Percentiles rank a stretch among this genome's conserved stretches.
phyloP scores from a whole-genome alignment of 2,329 filamentous ascomycete genomes.

The Nannizziopsis barbatae region DNA sequence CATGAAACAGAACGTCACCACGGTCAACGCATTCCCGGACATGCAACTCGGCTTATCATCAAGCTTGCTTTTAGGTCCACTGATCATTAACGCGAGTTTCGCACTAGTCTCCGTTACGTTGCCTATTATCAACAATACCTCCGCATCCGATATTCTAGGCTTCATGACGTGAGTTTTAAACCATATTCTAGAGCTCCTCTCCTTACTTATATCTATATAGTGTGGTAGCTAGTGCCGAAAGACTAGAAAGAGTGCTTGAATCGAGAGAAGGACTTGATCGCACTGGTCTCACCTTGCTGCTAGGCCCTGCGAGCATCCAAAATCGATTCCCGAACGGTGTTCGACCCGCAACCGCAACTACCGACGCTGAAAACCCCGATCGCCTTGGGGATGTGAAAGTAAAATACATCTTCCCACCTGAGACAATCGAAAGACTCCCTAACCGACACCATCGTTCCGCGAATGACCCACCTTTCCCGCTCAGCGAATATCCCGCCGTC shows the following conservation, averaged over 20 bases:
- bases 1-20: background rate
- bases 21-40: background rate
- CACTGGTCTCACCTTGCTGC: background rate
- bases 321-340: background rate
- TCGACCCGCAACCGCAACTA: background rate
- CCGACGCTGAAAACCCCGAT: background rate
- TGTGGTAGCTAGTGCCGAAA: background rate
- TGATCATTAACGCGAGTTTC: background rate
- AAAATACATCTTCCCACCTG: constrained; percentile 46
- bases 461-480: constrained; percentile 45
- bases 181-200: no score
- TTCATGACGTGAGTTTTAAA: constrained; percentile 7
- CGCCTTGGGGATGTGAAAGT: constrained; percentile 28
- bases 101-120: constrained; percentile 1
- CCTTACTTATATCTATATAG: background rate
- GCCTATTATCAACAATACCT: constrained; percentile 6
- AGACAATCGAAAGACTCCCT: constrained; percentile 39
- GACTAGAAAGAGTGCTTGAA: background rate
- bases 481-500: constrained; percentile 53
- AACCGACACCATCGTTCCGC: constrained; percentile 25
- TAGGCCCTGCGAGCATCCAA: background rate
- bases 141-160: constrained; percentile 3
- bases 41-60: background rate
- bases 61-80: background rate
- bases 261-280: constrained; percentile 4